Conservation (phyloP, 2,329 filamentous ascomycete species). For the Endothia cerciana region DNA sequence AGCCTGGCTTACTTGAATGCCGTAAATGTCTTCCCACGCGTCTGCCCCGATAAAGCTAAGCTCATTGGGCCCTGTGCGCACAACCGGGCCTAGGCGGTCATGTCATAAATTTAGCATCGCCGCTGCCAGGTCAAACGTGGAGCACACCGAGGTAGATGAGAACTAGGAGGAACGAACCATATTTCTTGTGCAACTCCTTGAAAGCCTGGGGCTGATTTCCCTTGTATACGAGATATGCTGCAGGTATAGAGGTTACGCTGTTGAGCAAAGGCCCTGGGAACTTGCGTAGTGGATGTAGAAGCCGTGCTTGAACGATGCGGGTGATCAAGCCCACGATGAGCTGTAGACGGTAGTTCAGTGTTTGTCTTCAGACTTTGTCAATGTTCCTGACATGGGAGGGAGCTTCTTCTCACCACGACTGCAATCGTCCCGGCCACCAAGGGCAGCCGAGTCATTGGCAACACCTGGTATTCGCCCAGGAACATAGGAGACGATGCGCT, state of each 20-base stretch:
- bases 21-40: constrained; percentile 39
- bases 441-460: not conserved
- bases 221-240: constrained; percentile 30
- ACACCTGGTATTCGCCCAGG: not conserved
- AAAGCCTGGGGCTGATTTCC: constrained; percentile 35
- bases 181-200: constrained; percentile 35
- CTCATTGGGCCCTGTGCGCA: constrained; percentile 36
- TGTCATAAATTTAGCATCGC: not conserved
- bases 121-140: not conserved
- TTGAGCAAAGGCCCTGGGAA: constrained; percentile 36
- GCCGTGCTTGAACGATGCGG: constrained; percentile 20
- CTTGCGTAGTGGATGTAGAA: constrained; percentile 33
- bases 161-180: constrained; percentile 28
- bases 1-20: constrained; percentile 31
- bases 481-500: constrained; percentile 40
- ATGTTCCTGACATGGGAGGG: not conserved
- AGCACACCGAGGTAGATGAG: not conserved
- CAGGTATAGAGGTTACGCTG: constrained; percentile 34
- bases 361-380: not conserved
- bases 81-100: constrained; percentile 31
- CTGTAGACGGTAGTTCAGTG: not conserved
- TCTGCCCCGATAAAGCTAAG: constrained; percentile 35
- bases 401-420: not conserved
- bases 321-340: not conserved
- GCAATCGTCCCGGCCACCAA: not conserved